phyloP scores from a whole-genome alignment of 177 flowering plant species.

The Telopea speciosissima region DNA sequence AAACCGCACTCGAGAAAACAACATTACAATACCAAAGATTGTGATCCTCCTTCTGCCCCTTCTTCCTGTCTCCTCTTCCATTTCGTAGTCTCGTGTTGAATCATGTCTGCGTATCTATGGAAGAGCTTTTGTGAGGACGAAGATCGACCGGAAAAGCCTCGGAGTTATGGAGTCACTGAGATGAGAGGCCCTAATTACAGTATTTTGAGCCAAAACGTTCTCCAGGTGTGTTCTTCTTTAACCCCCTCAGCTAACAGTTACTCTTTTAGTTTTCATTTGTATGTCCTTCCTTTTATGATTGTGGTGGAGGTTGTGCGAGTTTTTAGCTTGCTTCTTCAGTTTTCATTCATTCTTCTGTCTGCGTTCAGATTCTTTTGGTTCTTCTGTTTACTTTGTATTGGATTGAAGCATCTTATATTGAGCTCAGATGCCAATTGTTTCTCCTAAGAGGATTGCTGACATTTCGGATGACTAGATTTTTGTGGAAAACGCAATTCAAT shows the following conservation, averaged over 20 bases:
- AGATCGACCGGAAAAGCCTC: constrained; percentile 86
- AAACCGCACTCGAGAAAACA: neutral
- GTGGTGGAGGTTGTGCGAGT: neutral
- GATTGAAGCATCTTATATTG: too few species aligned
- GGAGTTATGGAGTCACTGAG: constrained; percentile 73
- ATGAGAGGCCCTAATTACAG: constrained; percentile 32
- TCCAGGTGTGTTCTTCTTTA: constrained; percentile 43
- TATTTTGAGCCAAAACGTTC: constrained; percentile 39
- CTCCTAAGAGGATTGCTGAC: too few species aligned
- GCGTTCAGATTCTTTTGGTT: too few species aligned
- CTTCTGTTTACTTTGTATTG: too few species aligned
- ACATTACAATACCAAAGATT: neutral
- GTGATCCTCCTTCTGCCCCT: neutral
- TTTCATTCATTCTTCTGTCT: too few species aligned
- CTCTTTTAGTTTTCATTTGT: neutral
- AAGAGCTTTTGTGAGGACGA: constrained; percentile 77
- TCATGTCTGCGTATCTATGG: constrained; percentile 58
- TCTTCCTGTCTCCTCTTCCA: neutral
- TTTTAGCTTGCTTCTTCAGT: too few species aligned
- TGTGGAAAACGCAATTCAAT: too few species aligned
- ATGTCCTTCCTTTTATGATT: neutral
- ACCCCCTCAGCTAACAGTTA: neutral
- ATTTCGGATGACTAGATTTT: too few species aligned
- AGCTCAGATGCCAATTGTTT: too few species aligned
- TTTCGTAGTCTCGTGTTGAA: neutral